Evolutionary conservation across 139 green algal genomes (phyloP).

Genomic region (Yamagishiella unicocca): DNA sequence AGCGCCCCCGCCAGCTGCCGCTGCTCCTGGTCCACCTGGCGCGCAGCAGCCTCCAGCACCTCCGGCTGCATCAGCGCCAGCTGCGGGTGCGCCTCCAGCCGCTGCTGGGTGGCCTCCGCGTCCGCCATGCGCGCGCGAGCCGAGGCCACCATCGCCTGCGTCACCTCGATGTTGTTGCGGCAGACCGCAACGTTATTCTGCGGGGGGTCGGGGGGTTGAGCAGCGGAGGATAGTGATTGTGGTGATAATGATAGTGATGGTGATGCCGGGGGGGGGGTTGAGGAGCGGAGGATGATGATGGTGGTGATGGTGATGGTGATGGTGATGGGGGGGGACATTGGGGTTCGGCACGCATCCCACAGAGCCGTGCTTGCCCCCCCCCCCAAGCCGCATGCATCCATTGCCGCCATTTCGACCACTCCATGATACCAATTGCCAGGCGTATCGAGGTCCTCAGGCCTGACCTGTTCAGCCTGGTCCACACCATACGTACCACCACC

Average conservation of each 20-base stretch:
- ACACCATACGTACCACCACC: no score
- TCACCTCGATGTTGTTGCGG: neutral
- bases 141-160: neutral
- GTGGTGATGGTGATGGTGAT: neutral
- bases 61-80: neutral
- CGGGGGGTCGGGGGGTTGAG: neutral
- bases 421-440: no score
- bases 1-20: conserved; percentile 33
- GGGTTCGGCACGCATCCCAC: no score
- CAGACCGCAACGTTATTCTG: neutral
- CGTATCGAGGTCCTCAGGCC: no score
- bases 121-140: neutral
- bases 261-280: no score
- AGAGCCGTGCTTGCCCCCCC: no score
- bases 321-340: neutral
- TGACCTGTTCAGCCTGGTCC: no score
- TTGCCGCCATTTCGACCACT: no score
- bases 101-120: conserved; percentile 27
- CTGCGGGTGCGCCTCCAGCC: conserved; percentile 12
- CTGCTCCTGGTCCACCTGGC: neutral
- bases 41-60: neutral
- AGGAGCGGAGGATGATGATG: neutral
- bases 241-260: no score
- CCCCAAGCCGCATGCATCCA: no score
- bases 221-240: no score